Conservation (phyloP, 768 basidiomycete genomes). For the Pleurotus giganteus region DNA sequence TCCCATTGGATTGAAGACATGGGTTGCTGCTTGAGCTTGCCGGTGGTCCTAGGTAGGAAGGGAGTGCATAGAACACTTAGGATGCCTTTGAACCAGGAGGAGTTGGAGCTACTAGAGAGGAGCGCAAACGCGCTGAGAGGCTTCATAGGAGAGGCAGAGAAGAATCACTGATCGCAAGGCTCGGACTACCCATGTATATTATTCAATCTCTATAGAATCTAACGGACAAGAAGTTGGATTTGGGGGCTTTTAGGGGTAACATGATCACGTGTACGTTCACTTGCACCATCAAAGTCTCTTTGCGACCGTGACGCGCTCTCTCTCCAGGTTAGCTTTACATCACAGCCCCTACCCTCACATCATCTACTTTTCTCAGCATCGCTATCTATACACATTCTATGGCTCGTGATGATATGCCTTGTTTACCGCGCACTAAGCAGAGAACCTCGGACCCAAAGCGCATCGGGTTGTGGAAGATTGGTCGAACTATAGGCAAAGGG, state of each 20-base stretch:
- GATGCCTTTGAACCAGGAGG: conserved; percentile 9
- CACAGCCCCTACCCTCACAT: background rate
- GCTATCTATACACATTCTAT: conserved; percentile 18
- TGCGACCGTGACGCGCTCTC: background rate
- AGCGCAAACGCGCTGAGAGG: conserved; percentile 12
- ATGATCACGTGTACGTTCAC: too few species aligned
- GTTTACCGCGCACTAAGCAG: conserved; percentile 23
- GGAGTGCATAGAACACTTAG: conserved; percentile 12
- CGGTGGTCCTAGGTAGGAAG: conserved; percentile 12
- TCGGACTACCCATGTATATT: too few species aligned
- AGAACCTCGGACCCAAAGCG: conserved; percentile 51
- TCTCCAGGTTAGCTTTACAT: background rate
- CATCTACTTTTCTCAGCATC: background rate
- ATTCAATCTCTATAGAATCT: background rate
- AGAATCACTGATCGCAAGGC: background rate
- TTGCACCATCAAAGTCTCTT: too few species aligned
- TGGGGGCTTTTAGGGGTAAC: too few species aligned
- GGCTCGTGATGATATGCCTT: conserved; percentile 22
- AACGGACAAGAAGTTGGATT: too few species aligned
- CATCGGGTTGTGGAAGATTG: conserved; percentile 83
- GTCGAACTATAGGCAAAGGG: conserved; percentile 80
- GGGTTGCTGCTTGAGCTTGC: conserved; percentile 12
- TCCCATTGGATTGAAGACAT: conserved; percentile 14
- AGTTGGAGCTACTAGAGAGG: conserved; percentile 10
- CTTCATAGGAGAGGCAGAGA: conserved; percentile 7